These are phyloP conservation scores for Omphalotus guepiniiformis DNA, from an alignment of 768 basidiomycete genomes.

Conservation along the genomic window DNA sequence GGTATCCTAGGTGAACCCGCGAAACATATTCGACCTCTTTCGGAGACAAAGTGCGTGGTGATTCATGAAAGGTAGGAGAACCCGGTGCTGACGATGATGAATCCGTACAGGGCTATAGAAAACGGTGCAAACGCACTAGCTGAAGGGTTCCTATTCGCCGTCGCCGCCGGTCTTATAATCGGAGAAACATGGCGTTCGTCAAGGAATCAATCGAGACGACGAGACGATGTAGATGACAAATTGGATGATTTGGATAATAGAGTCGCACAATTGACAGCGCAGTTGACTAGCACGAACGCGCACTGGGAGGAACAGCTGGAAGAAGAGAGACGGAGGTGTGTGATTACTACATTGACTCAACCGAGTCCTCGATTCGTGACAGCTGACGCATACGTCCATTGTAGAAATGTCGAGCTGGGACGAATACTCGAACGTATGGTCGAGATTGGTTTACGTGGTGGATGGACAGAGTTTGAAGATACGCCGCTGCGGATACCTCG, in stretches of 20 bases:
- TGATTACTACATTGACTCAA: constrained; percentile 11
- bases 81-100: too few species aligned
- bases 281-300: constrained; percentile 35
- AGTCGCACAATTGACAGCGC: constrained; percentile 41
- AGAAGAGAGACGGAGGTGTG: constrained; percentile 44
- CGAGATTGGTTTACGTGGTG: constrained; percentile 59
- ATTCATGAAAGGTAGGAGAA: neutral
- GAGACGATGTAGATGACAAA: constrained; percentile 68
- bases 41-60: constrained; percentile 59
- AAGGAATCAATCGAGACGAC: constrained; percentile 62
- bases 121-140: constrained; percentile 83
- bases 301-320: constrained; percentile 40
- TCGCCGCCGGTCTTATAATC: constrained; percentile 69
- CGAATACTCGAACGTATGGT: constrained; percentile 63
- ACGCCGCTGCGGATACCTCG: too few species aligned
- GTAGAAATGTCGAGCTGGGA: constrained; percentile 64
- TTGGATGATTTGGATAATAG: constrained; percentile 52
- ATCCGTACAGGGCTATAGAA: constrained; percentile 64
- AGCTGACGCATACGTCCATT: neutral
- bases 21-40: constrained; percentile 68
- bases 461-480: too few species aligned
- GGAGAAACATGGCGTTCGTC: constrained; percentile 76
- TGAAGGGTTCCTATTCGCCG: constrained; percentile 79
- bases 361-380: neutral
- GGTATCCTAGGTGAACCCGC: constrained; percentile 75